Percentiles rank a stretch among this genome's conserved stretches.
These are phyloP conservation scores for Euphorbia corollata DNA, from an alignment of 441 rosid species.

Conservation along the genomic window DNA sequence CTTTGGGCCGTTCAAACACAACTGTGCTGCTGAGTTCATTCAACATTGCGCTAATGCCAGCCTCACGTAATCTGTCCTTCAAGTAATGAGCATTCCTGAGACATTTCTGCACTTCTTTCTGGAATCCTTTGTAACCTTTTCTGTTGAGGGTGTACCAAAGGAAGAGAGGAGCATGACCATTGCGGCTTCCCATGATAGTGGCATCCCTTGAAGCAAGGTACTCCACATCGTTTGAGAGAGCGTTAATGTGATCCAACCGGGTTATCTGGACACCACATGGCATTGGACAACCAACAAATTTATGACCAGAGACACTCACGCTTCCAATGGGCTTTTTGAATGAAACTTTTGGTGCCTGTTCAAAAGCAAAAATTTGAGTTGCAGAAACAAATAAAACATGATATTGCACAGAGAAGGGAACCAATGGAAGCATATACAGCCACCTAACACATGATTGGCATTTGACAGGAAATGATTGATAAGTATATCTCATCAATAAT, in stretches of 20 bases:
- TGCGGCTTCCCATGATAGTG: constrained; percentile 92
- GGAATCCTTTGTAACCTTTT: constrained; percentile 86
- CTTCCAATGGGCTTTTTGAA: constrained; percentile 92
- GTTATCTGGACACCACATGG: constrained; percentile 92
- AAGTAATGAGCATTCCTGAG: constrained; percentile 83
- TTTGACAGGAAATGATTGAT: not conserved
- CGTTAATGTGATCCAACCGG: constrained; percentile 69
- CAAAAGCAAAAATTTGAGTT: constrained; percentile 16
- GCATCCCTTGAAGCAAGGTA: constrained; percentile 93
- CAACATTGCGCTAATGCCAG: constrained; percentile 83
- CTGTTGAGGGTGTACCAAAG: constrained; percentile 87
- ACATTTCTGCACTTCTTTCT: constrained; percentile 88
- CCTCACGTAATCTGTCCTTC: constrained; percentile 47
- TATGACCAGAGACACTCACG: constrained; percentile 86
- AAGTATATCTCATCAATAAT: not conserved
- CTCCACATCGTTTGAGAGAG: constrained; percentile 71
- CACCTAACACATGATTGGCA: not conserved
- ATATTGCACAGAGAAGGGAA: not conserved
- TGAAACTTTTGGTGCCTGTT: constrained; percentile 84
- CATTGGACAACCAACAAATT: constrained; percentile 94
- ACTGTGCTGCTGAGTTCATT: constrained; percentile 92
- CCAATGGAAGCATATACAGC: not conserved
- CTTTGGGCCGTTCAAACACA: constrained; percentile 78
- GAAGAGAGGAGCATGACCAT: constrained; percentile 89
- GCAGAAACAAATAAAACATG: not conserved